Evolutionary conservation across 176 grass and related monocot species (phyloP), one percentile per base, ranked within the genome.

Genomic region (Carex parvula): DNA sequence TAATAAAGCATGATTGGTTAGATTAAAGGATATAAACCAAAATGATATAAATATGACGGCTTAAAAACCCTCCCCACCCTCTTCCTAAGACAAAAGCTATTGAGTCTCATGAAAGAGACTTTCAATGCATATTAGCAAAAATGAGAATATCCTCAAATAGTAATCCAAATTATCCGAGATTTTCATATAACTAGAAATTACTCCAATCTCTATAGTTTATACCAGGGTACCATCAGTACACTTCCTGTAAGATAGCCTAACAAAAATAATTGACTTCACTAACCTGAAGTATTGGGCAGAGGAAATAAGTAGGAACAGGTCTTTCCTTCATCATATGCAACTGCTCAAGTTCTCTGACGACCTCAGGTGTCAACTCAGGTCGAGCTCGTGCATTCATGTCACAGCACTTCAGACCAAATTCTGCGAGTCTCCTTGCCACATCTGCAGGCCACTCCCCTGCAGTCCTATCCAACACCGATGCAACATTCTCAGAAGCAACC

Each of bases 251-350:
- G 10, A 17, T 61, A 61, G 58, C 60, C 32, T 15, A 64, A 59
- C 39, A 62, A 21, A 12, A 75, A 76, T 20, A 84, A 24, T 46
- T 9, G 8, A 9, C 46, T 86, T 84, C n/a, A 80, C 85, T 93
- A 89, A 84, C 94, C 90, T 98, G 87, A 67, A 91, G 84, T 39
- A 98, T 98, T 8, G 95, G 95, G 82, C 95, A 98, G 33, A 94
- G 53, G 76, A 98, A 98, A 77, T 65, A 94, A n/a, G 91, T 85
- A 12, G 92, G 92, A n/a, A 86, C 69, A 54, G 33, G 82, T 86
- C 89, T 64, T 71, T 87, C 89, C 83, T 87, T 87, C 59, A 82
- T 85, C 74, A 88, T 9, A 85, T 89, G 75, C 15, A 93, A 87
- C 57, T 90, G 86, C 66, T 89, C 91, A 71, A 98, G 70, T 54